A percentile compares a stretch with the other conserved stretches of the same genome.
Evolutionary conservation across 768 basidiomycete species (phyloP).

Genomic region (Russula sp.): DNA sequence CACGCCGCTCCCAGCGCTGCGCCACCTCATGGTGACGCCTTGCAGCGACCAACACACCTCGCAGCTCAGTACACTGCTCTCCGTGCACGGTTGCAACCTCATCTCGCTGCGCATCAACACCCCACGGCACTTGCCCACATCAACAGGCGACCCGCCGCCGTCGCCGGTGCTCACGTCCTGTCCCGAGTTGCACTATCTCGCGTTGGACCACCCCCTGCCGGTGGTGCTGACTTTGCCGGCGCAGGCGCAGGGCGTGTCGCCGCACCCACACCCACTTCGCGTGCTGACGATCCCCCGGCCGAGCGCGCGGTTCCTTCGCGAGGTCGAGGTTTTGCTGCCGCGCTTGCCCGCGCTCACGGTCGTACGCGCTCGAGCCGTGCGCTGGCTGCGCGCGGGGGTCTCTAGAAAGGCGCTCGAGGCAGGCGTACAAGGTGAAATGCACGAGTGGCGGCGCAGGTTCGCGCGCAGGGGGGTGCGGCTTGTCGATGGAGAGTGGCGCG

Average conservation of each 20-base stretch:
- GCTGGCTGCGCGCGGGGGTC: slow-evolving; percentile 68
- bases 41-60: slow-evolving; percentile 59
- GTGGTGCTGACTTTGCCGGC: slow-evolving; percentile 33
- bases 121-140: slow-evolving; percentile 50
- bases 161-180: slow-evolving; percentile 41
- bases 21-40: slow-evolving; percentile 63
- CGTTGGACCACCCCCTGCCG: slow-evolving; percentile 67
- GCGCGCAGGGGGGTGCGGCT: slow-evolving; percentile 51
- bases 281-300: slow-evolving; percentile 77
- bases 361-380: slow-evolving; percentile 60
- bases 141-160: slow-evolving; percentile 48
- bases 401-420: slow-evolving; percentile 58
- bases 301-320: slow-evolving; percentile 47
- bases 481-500: slow-evolving; percentile 69
- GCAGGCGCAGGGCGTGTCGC: slow-evolving; percentile 6
- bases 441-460: slow-evolving; percentile 63
- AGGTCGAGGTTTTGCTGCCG: slow-evolving; percentile 51
- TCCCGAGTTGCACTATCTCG: slow-evolving; percentile 60
- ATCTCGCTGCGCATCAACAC: slow-evolving; percentile 61
- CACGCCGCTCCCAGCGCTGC: slow-evolving; percentile 56
- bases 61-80: slow-evolving; percentile 53
- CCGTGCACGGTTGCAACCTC: slow-evolving; percentile 50
- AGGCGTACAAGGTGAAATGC: slow-evolving; percentile 78
- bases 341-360: slow-evolving; percentile 50
- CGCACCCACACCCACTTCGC: slow-evolving; percentile 38